Conservation (phyloP, 2,329 filamentous ascomycete species). For the Pochonia chlamydosporia region DNA sequence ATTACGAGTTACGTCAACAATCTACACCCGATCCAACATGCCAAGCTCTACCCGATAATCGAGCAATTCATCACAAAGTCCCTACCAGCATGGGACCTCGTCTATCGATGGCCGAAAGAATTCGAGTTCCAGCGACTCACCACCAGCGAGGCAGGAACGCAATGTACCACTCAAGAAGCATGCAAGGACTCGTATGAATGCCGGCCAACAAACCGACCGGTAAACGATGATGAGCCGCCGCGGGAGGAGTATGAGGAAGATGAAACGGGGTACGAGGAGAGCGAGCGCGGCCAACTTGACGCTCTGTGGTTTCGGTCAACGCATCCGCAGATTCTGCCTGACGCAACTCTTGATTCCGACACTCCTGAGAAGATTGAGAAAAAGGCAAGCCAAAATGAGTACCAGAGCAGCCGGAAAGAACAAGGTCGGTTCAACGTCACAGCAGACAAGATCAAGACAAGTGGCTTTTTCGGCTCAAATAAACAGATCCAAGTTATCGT, state of each 20-base stretch:
- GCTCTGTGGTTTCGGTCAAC: too few relatives aligned
- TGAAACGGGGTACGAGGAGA: too few relatives aligned
- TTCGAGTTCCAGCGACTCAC: constrained; percentile 21
- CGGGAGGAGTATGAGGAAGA: not conserved
- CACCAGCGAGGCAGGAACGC: constrained; percentile 2
- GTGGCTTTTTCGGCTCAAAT: constrained; percentile 22
- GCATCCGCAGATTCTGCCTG: too few relatives aligned
- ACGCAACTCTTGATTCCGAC: too few relatives aligned
- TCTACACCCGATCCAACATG: constrained; percentile 37
- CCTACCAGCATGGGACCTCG: constrained; percentile 40
- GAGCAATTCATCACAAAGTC: constrained; percentile 33
- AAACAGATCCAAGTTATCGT: constrained; percentile 53
- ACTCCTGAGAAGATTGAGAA: too few relatives aligned
- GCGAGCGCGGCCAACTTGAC: too few relatives aligned
- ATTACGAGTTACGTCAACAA: constrained; percentile 51
- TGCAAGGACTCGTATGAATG: constrained; percentile 17
- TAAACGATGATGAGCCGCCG: constrained; percentile 5
- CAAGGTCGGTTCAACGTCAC: not conserved
- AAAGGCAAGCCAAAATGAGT: too few relatives aligned
- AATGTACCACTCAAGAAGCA: constrained; percentile 13
- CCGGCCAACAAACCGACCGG: constrained; percentile 1
- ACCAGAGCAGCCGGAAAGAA: too few relatives aligned
- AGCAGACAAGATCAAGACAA: constrained; percentile 6
- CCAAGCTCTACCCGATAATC: constrained; percentile 32
- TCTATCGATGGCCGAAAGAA: constrained; percentile 25